Conservation (phyloP, 768 basidiomycete genomes). For the Flagelloscypha sp. region DNA sequence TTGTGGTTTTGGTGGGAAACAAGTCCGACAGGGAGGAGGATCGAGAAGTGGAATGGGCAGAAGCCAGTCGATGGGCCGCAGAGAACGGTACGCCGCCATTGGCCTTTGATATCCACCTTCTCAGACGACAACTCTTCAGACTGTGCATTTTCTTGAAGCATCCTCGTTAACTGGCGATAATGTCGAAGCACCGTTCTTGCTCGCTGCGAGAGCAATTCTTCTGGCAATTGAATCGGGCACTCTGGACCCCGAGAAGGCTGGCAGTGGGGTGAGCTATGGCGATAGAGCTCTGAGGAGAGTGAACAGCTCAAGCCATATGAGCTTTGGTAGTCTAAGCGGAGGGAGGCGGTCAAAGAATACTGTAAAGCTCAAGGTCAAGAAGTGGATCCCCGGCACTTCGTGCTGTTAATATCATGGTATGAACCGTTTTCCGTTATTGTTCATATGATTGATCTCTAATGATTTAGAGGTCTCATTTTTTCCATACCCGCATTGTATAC, state of each 20-base stretch:
- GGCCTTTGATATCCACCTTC: slow-evolving; percentile 5
- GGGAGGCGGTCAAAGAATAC: slow-evolving; percentile 47
- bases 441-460: no score
- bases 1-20: slow-evolving; percentile 87
- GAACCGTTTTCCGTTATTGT: not conserved
- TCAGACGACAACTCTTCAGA: slow-evolving; percentile 22
- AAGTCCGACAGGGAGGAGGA: slow-evolving; percentile 94
- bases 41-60: slow-evolving; percentile 90
- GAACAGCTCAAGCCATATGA: slow-evolving; percentile 82
- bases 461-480: no score
- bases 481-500: no score
- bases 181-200: slow-evolving; percentile 85
- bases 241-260: slow-evolving; percentile 89
- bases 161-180: slow-evolving; percentile 92
- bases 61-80: slow-evolving; percentile 92
- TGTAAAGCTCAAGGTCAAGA: slow-evolving; percentile 53
- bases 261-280: slow-evolving; percentile 94
- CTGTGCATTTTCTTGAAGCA: slow-evolving; percentile 87
- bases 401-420: slow-evolving; percentile 46
- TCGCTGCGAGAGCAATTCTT: slow-evolving; percentile 81
- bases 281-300: slow-evolving; percentile 88
- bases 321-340: slow-evolving; percentile 77
- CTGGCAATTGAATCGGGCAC: slow-evolving; percentile 84
- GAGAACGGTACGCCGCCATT: slow-evolving; percentile 64
- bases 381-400: slow-evolving; percentile 55